Evolutionary conservation across 805 yeast species (phyloP), one percentile per base, ranked within the genome.

Genomic region (Wickerhamiella allomyrinae): DNA sequence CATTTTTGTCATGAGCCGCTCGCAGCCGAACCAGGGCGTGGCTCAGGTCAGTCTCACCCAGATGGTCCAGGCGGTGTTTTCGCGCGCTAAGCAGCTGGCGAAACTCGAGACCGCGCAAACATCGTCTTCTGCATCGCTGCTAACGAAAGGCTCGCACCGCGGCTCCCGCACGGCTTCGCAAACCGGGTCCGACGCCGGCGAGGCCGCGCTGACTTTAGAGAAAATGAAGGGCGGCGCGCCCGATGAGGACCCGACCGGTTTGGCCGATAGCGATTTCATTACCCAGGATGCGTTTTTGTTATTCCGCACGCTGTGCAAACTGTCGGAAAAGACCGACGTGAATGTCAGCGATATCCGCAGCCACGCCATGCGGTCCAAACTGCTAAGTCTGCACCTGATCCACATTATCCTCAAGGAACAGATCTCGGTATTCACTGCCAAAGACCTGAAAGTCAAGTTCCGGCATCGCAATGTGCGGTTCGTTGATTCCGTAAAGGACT

Each of bases 11-110:
- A 71, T 84, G 43, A 85, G 96, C 0, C 67, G 81, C 46, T 76
- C 80, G 15, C 76, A 89, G 3, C 67, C 81, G 20, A 89, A 86
- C 57, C 98, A 91, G 62, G 82, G 86, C 1, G 77, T 87, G 46
- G 97, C 98, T 0, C 97, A 93, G 65, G 97, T 95, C 1, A 80
- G 91, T 7, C 68, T 91, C 49, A 83, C 93, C 2, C 99, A 91
- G 62, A 80, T 89, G 54, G 84, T 91, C 19, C 77, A 77, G 42
- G 77, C 83, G 7, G 79, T 87, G 9, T 91, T 85, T 63, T 94
- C 82, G 47, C 74, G 91, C 48, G 74, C 76, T 34, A 70, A 68
- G 40, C 27, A 20, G 7, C 41, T 44, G 19, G 29, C 39, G 13
- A 22, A 21, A 7, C 7, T 31, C 3, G 39, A 36, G 11, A 27